Evolutionary conservation across 2,329 filamentous ascomycete genomes (phyloP), one percentile per base, ranked within the genome.

Genomic region (Fusarium coicis): DNA sequence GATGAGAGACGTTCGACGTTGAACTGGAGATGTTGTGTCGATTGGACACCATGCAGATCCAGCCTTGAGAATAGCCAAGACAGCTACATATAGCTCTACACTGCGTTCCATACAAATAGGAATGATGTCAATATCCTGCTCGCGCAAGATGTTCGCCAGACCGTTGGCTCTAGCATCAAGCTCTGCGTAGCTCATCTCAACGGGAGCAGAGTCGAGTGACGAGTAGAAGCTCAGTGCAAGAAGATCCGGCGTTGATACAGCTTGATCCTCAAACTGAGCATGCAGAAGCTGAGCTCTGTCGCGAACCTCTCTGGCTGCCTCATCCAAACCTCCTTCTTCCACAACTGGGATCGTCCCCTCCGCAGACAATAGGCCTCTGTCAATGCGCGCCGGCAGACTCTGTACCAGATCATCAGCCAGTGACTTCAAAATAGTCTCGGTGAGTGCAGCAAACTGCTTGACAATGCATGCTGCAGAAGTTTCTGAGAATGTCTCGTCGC

Each of bases 21-120:
- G 69, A 1, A 69, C 57, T 0, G 69, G 69, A 1, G 69, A 72
- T 0, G 68, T 72, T 16, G 65, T 56, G 6, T 72, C 69, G 2
- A 72, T 69, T 0, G 69, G 69, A 34, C 53, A 72, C 69, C 69
- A 72, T 10, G 69, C 69, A 1, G 68, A 72, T 0, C 69, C 69
- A 14, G 69, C 53, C 21, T 72, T 72, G 2, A 72, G 30, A 26
- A 72, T 72, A 10, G 69, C 68, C 34, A 72, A 4, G 10, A 72
- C 53, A 7, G 69, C 32, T 1, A 72, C 68, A 11, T 72, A 72
- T 1, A 72, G 34, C 16, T 72, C 69, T 4, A 69, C 28, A 4
- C 63, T 72, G 0, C 68, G 53, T 5, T 72, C 63, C 19, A 72
- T 37, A 0, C 69, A 72, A 5, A 72, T 72, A 0, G 69, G 69